Evolutionary conservation across 2,329 filamentous ascomycete genomes (phyloP), one percentile per base, ranked within the genome.

Genomic region (Alternaria atra): DNA sequence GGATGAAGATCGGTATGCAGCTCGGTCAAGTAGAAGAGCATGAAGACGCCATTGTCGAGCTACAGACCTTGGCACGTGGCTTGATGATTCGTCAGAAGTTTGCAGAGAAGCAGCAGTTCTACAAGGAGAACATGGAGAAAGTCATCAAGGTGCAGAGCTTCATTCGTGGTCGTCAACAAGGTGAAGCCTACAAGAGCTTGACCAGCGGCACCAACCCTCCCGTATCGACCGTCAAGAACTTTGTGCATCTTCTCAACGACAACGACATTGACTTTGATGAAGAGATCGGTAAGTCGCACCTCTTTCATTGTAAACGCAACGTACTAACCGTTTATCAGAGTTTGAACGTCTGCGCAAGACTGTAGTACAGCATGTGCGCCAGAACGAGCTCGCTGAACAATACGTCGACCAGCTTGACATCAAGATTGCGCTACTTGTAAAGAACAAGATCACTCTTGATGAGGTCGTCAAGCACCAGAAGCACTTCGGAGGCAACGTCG

Each of bases 221-320:
- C 0, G 93, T 99, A 60, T 93, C 93, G 39, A 97, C 96, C 0
- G 92, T 99, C 75, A 97, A 98, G 83, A 96, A 96, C 76, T 99
- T 99, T 77, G 93, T 99, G 2, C 95, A 99, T 78, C 85, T 99
- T 37, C 88, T 99, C 58, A 99, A 98, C 73, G 95, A 99, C 79
- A 98, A 93, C 73, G 94, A 97, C 74, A 97, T 99, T 72, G 95
- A 99, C 77, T 99, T 99, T 80, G 97, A 99, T 75, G 94, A 98
- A 77, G 95, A 99, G 77, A 90, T 99, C 52, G 80, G 80, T 81
- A 75, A 67, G 77, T n/a, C 8, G 7, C n/a, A 6, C 1, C 15
- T 13, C 5, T 12, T 8, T 25, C n/a, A 32, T 5, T 6, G 12
- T 5, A 20, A 6, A 29, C 2, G 8, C 8, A 13, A 6, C 2